Evolutionary conservation across 306 rosid genomes (phyloP), one percentile per base, ranked within the genome.

Genomic region (Astragalus glycyphyllos): DNA sequence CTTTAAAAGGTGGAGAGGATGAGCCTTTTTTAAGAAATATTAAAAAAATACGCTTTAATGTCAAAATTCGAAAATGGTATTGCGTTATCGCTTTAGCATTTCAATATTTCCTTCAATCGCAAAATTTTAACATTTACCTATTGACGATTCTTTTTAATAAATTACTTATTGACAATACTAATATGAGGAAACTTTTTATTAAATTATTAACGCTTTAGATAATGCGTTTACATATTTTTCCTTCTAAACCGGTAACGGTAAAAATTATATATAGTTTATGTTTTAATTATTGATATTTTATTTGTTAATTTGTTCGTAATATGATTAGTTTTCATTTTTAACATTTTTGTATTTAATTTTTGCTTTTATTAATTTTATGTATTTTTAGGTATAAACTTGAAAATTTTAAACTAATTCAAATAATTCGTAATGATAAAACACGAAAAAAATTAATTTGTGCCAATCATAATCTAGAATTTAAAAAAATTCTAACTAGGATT

Each of bases 81-180:
- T 1, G 9, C 0, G 34, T 61, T 40, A 61, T 61, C 23, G 11
- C 10, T 40, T 61, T 61, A 61, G 0, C 68, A 16, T 61, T 10
- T 61, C 10, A 40, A 16, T 41, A 4, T 61, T 61, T 61, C 11
- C 67, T 40, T 61, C 1, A 1, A 0, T 10, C 7, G 7, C n/a
- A 47, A 40, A 16, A 9, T 15, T 61, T 60, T 41, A 40, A 38
- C 8, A 38, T 38, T 60, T 60, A 40, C 68, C 16, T 40, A 61
- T 10, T 40, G 15, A 2, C 15, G 6, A 40, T 40, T 15, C 4
- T 38, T 26, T 26, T 26, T 26, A 26, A 26, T 26, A 26, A 26
- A 26, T 60, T 60, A 61, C 68, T 11, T 40, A 61, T 10, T 40
- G 34, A 5, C 15, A 4, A 40, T 40, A 37, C 4, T 38, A 38